phyloP scores from a whole-genome alignment of 75 land plant genomes.

The Pinus taeda region DNA sequence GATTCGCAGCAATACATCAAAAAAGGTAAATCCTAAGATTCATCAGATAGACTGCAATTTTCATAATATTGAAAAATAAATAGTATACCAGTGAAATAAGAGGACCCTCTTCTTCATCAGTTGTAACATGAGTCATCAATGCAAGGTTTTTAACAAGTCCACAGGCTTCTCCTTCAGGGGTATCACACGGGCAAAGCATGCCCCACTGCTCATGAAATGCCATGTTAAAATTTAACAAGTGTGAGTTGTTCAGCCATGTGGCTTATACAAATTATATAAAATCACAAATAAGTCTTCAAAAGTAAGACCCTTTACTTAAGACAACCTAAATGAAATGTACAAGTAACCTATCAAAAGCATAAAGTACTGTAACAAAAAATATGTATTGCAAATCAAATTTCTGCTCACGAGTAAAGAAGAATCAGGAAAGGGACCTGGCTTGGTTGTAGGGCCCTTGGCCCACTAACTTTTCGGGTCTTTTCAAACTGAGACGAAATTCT shows the following conservation, averaged over 20 bases:
- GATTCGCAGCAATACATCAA: not conserved
- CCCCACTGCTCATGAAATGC: conserved; percentile 74
- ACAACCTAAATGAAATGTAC: not conserved
- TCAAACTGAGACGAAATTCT: conserved; percentile 93
- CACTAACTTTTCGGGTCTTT: conserved; percentile 99
- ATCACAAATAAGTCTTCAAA: too few species aligned
- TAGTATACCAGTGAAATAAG: conserved; percentile 72
- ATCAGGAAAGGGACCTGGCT: conserved; percentile 67
- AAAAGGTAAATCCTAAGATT: not conserved
- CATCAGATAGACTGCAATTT: not conserved
- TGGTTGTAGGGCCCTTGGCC: conserved; percentile 98
- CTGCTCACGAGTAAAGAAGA: not conserved
- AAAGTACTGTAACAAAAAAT: not conserved
- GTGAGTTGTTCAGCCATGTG: not conserved
- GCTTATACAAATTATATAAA: not conserved
- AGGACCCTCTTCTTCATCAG: conserved; percentile 94
- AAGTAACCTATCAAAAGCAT: not conserved
- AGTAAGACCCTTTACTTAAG: not conserved
- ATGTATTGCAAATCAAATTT: not conserved
- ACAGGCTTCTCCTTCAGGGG: conserved; percentile 99
- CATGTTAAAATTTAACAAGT: not conserved
- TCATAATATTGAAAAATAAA: conserved; percentile 10
- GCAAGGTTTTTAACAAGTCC: conserved; percentile 96
- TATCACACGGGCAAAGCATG: conserved; percentile 99
- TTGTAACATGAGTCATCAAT: conserved; percentile 96